Percentiles rank a stretch among this genome's conserved stretches.
These are phyloP conservation scores for Allium sativum DNA, from an alignment of 106 monocot species.

Conservation along the genomic window DNA sequence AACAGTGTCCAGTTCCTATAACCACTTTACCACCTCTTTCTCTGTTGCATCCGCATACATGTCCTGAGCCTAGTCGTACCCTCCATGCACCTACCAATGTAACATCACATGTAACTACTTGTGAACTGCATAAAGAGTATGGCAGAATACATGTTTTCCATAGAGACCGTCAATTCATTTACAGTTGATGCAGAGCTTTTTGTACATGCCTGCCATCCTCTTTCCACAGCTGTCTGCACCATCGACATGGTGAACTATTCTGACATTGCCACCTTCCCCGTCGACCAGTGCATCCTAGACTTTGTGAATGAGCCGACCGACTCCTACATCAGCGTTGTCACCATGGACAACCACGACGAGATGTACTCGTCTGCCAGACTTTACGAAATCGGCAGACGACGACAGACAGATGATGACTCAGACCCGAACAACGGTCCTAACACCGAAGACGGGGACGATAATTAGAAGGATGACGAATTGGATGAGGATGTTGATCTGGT, in stretches of 20 bases:
- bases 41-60: conserved; percentile 87
- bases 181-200: conserved; percentile 83
- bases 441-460: conserved; percentile 74
- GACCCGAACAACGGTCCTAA: conserved; percentile 83
- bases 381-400: conserved; percentile 72
- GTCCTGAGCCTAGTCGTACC: conserved; percentile 77
- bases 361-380: conserved; percentile 79
- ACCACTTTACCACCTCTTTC: conserved; percentile 95
- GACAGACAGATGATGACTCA: conserved; percentile 87
- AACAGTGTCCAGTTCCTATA: conserved; percentile 91
- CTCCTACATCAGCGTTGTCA: conserved; percentile 68
- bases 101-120: conserved; percentile 51
- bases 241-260: conserved; percentile 78
- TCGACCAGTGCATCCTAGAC: conserved; percentile 87
- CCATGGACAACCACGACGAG: conserved; percentile 89
- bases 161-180: conserved; percentile 81
- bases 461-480: conserved; percentile 41
- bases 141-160: conserved; percentile 60
- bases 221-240: conserved; percentile 87
- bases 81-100: conserved; percentile 84
- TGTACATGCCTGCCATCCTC: conserved; percentile 77
- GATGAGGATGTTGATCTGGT: conserved; percentile 44
- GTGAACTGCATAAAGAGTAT: conserved; percentile 59
- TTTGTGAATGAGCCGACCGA: conserved; percentile 66
- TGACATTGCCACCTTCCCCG: conserved; percentile 81